Evolutionary conservation across 2,329 filamentous ascomycete genomes (phyloP).

Genomic region (Penicillium olsonii): DNA sequence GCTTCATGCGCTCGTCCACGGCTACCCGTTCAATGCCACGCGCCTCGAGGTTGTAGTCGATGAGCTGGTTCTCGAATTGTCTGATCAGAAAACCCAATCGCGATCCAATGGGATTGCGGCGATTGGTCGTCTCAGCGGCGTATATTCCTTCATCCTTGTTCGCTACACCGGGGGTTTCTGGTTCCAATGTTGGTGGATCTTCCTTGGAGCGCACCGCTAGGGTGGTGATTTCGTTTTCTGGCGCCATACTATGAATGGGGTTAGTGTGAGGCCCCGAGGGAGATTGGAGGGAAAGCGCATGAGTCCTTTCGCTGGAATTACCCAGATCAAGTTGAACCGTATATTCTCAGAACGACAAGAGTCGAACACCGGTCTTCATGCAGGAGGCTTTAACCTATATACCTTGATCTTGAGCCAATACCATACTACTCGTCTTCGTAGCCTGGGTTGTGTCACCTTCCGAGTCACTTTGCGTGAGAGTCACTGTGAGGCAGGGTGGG

Average conservation of each 20-base stretch:
- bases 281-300: constrained; percentile 32
- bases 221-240: constrained; percentile 31
- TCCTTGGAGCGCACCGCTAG: constrained; percentile 29
- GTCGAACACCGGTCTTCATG: constrained; percentile 47
- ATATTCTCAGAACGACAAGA: constrained; percentile 45
- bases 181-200: constrained; percentile 9
- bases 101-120: constrained; percentile 21
- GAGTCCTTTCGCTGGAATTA: constrained; percentile 50
- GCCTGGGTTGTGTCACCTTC: constrained; percentile 23
- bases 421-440: constrained; percentile 42
- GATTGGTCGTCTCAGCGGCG: constrained; percentile 12
- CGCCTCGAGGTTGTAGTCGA: constrained; percentile 55
- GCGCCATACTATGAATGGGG: constrained; percentile 32
- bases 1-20: constrained; percentile 56
- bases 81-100: constrained; percentile 33
- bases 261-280: constrained; percentile 21
- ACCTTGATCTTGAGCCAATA: constrained; percentile 45
- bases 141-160: constrained; percentile 21
- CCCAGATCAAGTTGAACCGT: constrained; percentile 50
- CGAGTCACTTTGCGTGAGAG: background rate
- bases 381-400: constrained; percentile 38
- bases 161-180: constrained; percentile 13
- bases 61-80: constrained; percentile 42
- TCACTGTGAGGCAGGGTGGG: constrained; percentile 1
- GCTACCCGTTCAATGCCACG: constrained; percentile 62